A percentile compares a stretch with the other conserved stretches of the same genome.
Conservation (phyloP, 1,284 basidiomycete species). For the Cutaneotrichosporon arboriforme region DNA sequence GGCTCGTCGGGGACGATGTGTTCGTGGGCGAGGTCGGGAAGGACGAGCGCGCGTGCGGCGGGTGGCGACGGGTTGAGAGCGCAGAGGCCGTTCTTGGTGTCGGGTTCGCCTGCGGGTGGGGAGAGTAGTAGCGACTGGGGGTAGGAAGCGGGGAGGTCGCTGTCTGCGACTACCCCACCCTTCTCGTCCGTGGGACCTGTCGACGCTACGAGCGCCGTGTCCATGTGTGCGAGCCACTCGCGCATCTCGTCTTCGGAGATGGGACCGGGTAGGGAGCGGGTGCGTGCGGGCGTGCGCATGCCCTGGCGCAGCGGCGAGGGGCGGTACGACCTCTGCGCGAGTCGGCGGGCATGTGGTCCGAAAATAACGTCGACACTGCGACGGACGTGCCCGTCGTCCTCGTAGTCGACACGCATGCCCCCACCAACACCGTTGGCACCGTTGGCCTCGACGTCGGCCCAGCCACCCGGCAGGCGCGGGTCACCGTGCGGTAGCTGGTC, state of each 20-base stretch:
- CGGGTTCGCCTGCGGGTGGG: neutral
- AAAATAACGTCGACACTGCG: constrained; percentile 10
- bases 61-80: no score
- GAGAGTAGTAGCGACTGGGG: constrained; percentile 4
- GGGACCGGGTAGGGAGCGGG: constrained; percentile 31
- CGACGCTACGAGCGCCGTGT: constrained; percentile 12
- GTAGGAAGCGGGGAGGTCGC: constrained; percentile 3
- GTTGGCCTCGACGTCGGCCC: constrained; percentile 8
- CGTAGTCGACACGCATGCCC: constrained; percentile 5
- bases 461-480: constrained; percentile 2
- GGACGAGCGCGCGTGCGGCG: neutral
- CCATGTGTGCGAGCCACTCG: constrained; percentile 27
- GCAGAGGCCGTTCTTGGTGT: no score
- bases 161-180: neutral
- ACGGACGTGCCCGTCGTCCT: constrained; percentile 2
- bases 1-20: neutral
- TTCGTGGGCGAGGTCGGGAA: constrained; percentile 13
- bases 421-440: constrained; percentile 6
- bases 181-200: neutral
- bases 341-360: constrained; percentile 13
- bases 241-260: constrained; percentile 33
- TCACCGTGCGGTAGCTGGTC: constrained; percentile 14
- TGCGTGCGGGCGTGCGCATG: constrained; percentile 19
- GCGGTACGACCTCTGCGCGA: neutral
- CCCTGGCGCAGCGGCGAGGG: neutral